Conservation (phyloP, 352 stramenopile species). For the Phytophthora cajani region DNA sequence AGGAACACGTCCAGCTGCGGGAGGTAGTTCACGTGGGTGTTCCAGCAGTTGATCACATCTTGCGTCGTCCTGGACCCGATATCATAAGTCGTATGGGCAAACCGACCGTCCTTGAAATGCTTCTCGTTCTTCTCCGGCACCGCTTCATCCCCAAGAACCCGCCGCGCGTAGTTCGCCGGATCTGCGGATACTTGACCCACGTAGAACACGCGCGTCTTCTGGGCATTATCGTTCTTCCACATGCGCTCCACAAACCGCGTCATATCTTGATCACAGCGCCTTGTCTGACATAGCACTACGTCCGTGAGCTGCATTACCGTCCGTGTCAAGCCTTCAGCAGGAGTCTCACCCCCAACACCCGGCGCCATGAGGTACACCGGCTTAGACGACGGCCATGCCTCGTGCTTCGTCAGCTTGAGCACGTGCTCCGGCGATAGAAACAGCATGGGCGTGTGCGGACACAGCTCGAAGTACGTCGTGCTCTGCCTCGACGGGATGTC, state of each 20-base stretch:
- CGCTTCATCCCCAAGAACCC: slow-evolving; percentile 13
- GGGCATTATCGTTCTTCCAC: not conserved
- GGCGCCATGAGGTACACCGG: slow-evolving; percentile 53
- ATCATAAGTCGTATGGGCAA: slow-evolving; percentile 55
- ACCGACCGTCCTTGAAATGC: slow-evolving; percentile 40
- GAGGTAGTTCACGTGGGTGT: slow-evolving; percentile 46
- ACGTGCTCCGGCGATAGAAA: slow-evolving; percentile 47
- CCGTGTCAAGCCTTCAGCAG: slow-evolving; percentile 4
- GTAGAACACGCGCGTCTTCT: slow-evolving; percentile 42
- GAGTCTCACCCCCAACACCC: slow-evolving; percentile 1
- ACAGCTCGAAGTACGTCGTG: slow-evolving; percentile 56
- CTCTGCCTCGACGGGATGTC: slow-evolving; percentile 15
- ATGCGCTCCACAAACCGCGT: slow-evolving; percentile 17
- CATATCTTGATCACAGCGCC: slow-evolving; percentile 24
- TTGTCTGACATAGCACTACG: slow-evolving; percentile 31
- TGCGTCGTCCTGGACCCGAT: slow-evolving; percentile 40
- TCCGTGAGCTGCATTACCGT: slow-evolving; percentile 25
- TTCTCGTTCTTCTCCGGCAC: slow-evolving; percentile 19
- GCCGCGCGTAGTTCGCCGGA: slow-evolving; percentile 20
- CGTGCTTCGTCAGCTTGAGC: slow-evolving; percentile 17
- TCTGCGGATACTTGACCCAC: slow-evolving; percentile 45
- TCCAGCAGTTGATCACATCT: slow-evolving; percentile 58
- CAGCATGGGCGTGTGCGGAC: slow-evolving; percentile 46
- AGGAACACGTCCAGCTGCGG: slow-evolving; percentile 45
- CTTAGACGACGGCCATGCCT: slow-evolving; percentile 46